These are phyloP conservation scores for Trametes punicea DNA, from an alignment of 768 basidiomycete species.

Conservation along the genomic window DNA sequence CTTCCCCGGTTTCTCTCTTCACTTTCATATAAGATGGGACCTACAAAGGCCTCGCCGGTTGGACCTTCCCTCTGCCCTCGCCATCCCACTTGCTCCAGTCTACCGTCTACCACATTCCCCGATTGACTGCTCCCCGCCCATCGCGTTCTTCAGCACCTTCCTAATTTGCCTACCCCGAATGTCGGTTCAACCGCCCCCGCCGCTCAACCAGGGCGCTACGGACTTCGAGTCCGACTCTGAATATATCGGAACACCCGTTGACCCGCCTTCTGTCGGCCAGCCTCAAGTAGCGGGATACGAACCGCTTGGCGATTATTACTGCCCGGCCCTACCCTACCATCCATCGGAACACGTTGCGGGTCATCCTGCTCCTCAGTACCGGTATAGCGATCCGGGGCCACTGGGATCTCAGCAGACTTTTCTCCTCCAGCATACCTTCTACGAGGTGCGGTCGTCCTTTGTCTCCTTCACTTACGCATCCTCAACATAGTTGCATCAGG, in stretches of 20 bases:
- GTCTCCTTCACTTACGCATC: not conserved
- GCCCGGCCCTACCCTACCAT: not conserved
- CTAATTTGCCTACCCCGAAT: constrained; percentile 19
- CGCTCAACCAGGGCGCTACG: constrained; percentile 12
- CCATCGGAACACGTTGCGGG: not conserved
- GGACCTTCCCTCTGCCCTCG: constrained; percentile 10
- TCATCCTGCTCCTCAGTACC: not conserved
- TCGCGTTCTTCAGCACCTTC: constrained; percentile 20
- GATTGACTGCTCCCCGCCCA: not conserved
- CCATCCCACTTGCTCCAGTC: not conserved
- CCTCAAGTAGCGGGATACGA: constrained; percentile 13
- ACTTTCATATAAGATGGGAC: constrained; percentile 20
- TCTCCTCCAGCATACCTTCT: not conserved
- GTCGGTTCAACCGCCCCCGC: constrained; percentile 16
- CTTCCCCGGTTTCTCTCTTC: constrained; percentile 8
- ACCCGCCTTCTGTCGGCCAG: constrained; percentile 9
- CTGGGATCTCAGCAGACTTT: not conserved
- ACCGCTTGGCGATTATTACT: constrained; percentile 14
- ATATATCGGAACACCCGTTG: constrained; percentile 18
- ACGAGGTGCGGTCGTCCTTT: not conserved
- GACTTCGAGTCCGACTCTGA: constrained; percentile 22
- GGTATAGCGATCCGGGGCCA: constrained; percentile 3
- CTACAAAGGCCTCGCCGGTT: constrained; percentile 17
- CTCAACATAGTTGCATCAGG: not conserved
- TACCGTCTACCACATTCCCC: not conserved